Conservation (phyloP, 495 filamentous ascomycete genomes). For the Penicillium robsamsonii region DNA sequence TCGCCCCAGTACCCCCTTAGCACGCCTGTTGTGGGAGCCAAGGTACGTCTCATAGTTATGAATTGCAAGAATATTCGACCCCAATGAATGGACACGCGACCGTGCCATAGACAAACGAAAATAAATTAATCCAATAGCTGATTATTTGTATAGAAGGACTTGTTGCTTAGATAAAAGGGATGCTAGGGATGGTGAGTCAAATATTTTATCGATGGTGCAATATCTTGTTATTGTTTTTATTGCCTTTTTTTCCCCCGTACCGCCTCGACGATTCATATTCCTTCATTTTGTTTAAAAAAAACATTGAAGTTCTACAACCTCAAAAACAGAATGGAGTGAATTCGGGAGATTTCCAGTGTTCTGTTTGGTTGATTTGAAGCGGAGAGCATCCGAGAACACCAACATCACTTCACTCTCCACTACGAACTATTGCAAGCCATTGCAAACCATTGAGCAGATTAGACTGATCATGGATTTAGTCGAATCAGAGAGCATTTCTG, state of each 20-base stretch:
- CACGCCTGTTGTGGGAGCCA: slow-evolving; percentile 39
- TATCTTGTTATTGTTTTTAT: slow-evolving; percentile 10
- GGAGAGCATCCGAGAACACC: slow-evolving; percentile 3
- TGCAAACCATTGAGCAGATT: neutral
- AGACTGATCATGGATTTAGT: slow-evolving; percentile 34
- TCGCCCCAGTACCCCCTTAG: slow-evolving; percentile 24
- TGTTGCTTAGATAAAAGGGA: slow-evolving; percentile 24
- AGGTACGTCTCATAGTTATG: slow-evolving; percentile 27
- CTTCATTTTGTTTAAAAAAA: neutral
- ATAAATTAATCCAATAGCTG: neutral
- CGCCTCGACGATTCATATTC: slow-evolving; percentile 25
- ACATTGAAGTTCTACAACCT: neutral
- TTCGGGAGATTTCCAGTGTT: neutral
- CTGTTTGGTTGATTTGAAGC: slow-evolving; percentile 7
- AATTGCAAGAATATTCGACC: neutral
- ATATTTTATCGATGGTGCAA: slow-evolving; percentile 33
- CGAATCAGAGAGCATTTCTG: slow-evolving; percentile 40
- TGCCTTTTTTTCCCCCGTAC: slow-evolving; percentile 18
- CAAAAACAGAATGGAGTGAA: slow-evolving; percentile 1
- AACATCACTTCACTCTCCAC: slow-evolving; percentile 1
- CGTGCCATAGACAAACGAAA: neutral
- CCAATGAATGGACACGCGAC: slow-evolving; percentile 14
- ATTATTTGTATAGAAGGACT: slow-evolving; percentile 12
- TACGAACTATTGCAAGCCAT: neutral
- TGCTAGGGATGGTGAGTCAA: slow-evolving; percentile 33